Evolutionary conservation across 352 stramenopile species (phyloP), one percentile per base, ranked within the genome.

Genomic region (Pilasporangium apinafurcum): DNA sequence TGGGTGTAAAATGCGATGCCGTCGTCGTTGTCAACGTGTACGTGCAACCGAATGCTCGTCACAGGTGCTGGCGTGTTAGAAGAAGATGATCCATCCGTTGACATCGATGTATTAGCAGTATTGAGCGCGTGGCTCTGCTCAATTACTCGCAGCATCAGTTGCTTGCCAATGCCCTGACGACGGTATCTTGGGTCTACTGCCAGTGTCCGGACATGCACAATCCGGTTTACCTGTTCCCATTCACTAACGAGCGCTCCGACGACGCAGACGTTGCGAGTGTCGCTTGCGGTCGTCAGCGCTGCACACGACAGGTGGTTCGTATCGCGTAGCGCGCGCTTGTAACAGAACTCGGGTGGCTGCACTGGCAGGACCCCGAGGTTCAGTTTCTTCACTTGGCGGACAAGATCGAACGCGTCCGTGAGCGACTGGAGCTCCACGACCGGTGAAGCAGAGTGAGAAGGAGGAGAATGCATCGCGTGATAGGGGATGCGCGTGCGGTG

Each of bases 351-450:
- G 36, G 76, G 76, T 10, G 59, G 68, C 37, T 83, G 76, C 45
- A 85, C 76, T 2, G 72, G 76, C 51, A 88, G 48, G 29, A 85
- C 64, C 5, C 70, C 73, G 31, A 83, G 49, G 44, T 88, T 88
- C 49, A 85, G 60, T 56, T 74, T 86, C 55, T 74, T 53, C 40
- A 77, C 68, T 2, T 59, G 55, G n/a, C 54, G 56, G 33, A 78
- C 62, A 37, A 86, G 62, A 39, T 51, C 53, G 21, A 54, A 37
- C 21, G 64, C 59, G 26, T 71, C 48, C 30, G 65, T 65, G 44
- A 88, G 57, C 50, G 53, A 66, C 10, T 50, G 53, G 32, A 87
- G 39, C 58, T 76, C 46, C 35, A 70, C 62, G 9, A 5, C 8
- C 9, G 31, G 16, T 10, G 29, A 31, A 30, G n/a, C 14, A 5